A percentile compares a stretch with the other conserved stretches of the same genome.
Conservation (phyloP, 495 filamentous ascomycete species). For the Lasiosphaeria ovina region DNA sequence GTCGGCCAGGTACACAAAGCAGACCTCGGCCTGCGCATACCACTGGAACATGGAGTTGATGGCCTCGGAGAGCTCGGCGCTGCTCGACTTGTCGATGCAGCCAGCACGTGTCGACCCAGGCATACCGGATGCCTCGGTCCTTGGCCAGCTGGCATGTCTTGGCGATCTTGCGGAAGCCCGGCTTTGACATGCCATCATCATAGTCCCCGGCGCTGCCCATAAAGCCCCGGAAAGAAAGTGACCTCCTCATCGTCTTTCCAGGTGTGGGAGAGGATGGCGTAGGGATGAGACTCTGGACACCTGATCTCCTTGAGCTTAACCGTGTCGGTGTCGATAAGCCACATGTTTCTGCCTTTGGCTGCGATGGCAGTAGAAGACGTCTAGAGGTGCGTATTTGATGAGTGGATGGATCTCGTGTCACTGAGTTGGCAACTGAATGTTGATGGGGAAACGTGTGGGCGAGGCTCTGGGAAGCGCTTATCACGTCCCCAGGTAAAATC, state of each 20-base stretch:
- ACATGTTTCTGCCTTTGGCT: neutral
- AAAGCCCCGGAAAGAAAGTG: constrained; percentile 15
- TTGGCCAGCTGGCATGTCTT: constrained; percentile 10
- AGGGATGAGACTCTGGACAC: constrained; percentile 2
- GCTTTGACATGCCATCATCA: neutral
- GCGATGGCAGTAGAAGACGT: too few species aligned
- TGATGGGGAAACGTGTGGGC: too few species aligned
- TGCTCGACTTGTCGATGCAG: constrained; percentile 42
- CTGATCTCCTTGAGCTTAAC: neutral
- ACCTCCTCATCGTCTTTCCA: constrained; percentile 22
- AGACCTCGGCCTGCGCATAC: constrained; percentile 33
- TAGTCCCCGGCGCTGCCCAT: neutral
- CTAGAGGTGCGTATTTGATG: too few species aligned
- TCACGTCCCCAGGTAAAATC: too few species aligned
- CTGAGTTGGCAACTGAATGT: too few species aligned
- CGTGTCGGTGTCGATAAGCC: neutral
- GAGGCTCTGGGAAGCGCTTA: too few species aligned
- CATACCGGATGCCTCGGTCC: constrained; percentile 12
- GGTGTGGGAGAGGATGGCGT: constrained; percentile 24
- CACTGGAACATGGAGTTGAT: constrained; percentile 42
- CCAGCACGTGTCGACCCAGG: constrained; percentile 40
- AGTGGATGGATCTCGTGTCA: too few species aligned
- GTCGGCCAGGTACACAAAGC: constrained; percentile 39
- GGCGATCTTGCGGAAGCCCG: constrained; percentile 18
- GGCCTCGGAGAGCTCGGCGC: constrained; percentile 39